A percentile compares a stretch with the other conserved stretches of the same genome.
These are phyloP conservation scores for bread wheat (Triticum aestivum) DNA, from an alignment of 176 grass and related monocot genomes.

Conservation along the genomic window IWGSC_CS_RefSeq_v2.1 NC_057802.1:73830490-73830989, in stretches of 20 bases:
- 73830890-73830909: slow-evolving; percentile 29
- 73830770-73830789: too few species aligned
- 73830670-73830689: not conserved
- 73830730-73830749: slow-evolving; percentile 26
- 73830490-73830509: slow-evolving; percentile 24
- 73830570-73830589: not conserved
- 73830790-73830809: not conserved
- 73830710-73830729: slow-evolving; percentile 13
- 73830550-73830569: slow-evolving; percentile 26
- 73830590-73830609: not conserved
- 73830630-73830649: not conserved
- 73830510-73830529: slow-evolving; percentile 29
- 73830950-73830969: not conserved
- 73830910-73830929: slow-evolving; percentile 24
- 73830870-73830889: slow-evolving; percentile 43
- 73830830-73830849: not conserved
- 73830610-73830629: not conserved
- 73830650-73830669: too few species aligned
- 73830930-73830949: slow-evolving; percentile 29
- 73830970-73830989: not conserved
- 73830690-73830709: not conserved
- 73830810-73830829: slow-evolving; percentile 13
- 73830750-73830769: not conserved
- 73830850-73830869: slow-evolving; percentile 16
- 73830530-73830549: not conserved